Evolutionary conservation across 2,329 filamentous ascomycete species (phyloP), one percentile per base, ranked within the genome.

Genomic region (Calonectria hongkongensis): DNA sequence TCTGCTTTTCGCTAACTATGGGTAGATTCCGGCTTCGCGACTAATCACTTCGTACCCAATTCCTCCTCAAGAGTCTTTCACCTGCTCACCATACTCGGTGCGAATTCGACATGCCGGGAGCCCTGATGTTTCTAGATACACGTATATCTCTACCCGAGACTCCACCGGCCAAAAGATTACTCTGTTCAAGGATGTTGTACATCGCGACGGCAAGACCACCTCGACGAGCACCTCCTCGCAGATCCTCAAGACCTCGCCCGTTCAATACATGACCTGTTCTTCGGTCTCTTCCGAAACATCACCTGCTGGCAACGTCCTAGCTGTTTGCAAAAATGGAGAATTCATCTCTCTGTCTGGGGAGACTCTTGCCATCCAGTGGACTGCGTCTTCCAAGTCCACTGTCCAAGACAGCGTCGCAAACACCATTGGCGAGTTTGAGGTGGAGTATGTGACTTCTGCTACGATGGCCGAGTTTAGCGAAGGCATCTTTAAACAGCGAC

Each of bases 1-100:
- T 16, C 15, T 25, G 68, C n/a, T 64, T 66, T n/a, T 58, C 21
- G 30, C 69, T 75, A 66, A 73, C 54, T 18, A 33, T 30, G 72
- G 36, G 71, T 74, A 93, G 92, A 86, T 93, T 56, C 87, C 91
- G 4, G 89, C 90, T 4, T 89, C 91, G 7, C 87, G 89, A 73
- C 85, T 93, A 73, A 88, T 93, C 77, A 93, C 91, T 8, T 93
- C 92, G 2, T 93, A 93, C 81, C 91, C 92, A 27, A 89, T 93
- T 73, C 90, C 92, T 30, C 92, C 92, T 1, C 90, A 92, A 81
- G 89, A 92, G 66, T 87, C 87, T 65, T 92, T 93, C 80, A 90
- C 90, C 67, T 93, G 91, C 82, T 83, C 91, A 10, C 89, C 91
- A 25, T 88, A 87, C 81, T 93, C 92, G 18, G 81, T 92, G 50